These are phyloP conservation scores for Filobasidium wieringae DNA, from an alignment of 768 basidiomycete genomes.

Conservation along the genomic window DNA sequence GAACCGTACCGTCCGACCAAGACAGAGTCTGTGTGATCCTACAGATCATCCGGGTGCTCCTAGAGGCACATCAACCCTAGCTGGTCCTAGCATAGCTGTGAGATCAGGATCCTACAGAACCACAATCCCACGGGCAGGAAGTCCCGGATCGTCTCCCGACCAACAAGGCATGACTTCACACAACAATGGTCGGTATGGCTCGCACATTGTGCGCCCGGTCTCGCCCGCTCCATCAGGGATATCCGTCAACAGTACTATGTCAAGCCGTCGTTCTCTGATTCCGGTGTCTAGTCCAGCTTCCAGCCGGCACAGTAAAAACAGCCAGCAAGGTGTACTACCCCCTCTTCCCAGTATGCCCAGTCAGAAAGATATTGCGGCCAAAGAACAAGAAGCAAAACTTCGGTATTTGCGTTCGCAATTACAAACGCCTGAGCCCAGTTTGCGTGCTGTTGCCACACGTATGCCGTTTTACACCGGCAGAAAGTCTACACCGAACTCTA, in stretches of 20 bases:
- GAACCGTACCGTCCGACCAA: too few species aligned
- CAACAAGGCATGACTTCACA: neutral
- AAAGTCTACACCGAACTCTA: neutral
- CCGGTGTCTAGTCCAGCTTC: neutral
- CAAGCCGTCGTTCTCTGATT: neutral
- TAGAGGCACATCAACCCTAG: too few species aligned
- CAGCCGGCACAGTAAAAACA: neutral
- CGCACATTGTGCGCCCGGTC: neutral
- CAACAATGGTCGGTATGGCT: too few species aligned
- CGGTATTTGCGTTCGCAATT: neutral
- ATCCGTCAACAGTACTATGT: neutral
- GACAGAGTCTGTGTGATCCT: too few species aligned
- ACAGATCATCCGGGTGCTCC: too few species aligned
- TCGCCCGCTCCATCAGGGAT: neutral
- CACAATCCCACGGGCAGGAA: neutral
- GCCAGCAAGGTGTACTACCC: neutral
- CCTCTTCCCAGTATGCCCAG: neutral
- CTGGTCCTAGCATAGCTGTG: too few species aligned
- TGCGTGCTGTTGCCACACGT: neutral
- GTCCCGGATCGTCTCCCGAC: neutral
- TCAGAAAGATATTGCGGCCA: neutral
- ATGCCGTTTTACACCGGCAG: slow-evolving; percentile 7
- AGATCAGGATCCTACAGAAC: neutral
- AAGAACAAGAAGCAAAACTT: neutral
- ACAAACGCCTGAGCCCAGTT: slow-evolving; percentile 3